phyloP scores from a whole-genome alignment of 208 protist species.

The Leishmania lainsoni region DNA sequence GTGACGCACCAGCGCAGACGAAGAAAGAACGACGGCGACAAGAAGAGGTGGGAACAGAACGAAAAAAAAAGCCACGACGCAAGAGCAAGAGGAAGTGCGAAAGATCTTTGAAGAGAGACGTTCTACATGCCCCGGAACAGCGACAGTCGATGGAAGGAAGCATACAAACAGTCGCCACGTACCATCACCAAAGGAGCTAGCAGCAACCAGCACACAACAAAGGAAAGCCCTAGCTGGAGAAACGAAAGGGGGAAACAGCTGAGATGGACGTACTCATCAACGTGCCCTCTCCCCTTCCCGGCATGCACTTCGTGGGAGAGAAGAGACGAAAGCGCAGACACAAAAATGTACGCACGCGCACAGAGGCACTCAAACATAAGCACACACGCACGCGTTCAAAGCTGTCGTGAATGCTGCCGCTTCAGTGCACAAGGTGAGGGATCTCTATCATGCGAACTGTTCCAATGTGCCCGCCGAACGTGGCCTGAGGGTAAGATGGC shows the following conservation, averaged over 20 bases:
- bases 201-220: background rate
- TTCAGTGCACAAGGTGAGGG: conserved; percentile 44
- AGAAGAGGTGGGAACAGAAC: background rate
- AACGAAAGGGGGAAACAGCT: background rate
- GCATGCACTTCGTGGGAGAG: background rate
- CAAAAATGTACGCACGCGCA: background rate
- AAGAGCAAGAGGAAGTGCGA: conserved; percentile 1
- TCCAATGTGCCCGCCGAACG: conserved; percentile 81
- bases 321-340: background rate
- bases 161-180: too few relatives aligned
- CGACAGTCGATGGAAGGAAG: background rate
- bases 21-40: background rate
- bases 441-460: conserved; percentile 62
- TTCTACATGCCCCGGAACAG: background rate
- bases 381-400: background rate
- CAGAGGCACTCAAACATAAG: background rate
- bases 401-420: background rate
- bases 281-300: too few relatives aligned
- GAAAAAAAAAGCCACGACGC: conserved; percentile 14
- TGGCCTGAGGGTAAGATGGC: conserved; percentile 80
- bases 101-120: background rate
- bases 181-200: background rate
- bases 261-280: background rate
- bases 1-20: background rate
- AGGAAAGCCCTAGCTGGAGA: background rate